These are phyloP conservation scores for Colletotrichum magnum DNA, from an alignment of 2,329 filamentous ascomycete species.

Conservation along the genomic window DNA sequence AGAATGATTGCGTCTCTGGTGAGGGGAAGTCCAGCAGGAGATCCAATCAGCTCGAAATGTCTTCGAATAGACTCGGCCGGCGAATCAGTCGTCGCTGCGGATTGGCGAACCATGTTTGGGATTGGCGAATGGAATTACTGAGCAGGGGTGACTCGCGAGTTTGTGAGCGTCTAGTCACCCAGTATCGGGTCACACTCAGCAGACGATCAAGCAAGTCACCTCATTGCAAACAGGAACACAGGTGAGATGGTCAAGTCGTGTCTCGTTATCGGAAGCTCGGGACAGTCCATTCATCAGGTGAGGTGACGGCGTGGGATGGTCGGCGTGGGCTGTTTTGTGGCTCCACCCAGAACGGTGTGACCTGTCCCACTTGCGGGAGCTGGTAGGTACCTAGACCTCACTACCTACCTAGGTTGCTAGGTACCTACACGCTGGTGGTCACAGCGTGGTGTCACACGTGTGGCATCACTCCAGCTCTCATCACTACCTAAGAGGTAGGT, in stretches of 20 bases:
- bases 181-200: background rate
- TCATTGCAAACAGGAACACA: background rate
- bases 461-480: too few relatives aligned
- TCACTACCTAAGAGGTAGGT: too few relatives aligned
- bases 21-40: background rate
- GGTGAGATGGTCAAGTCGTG: background rate
- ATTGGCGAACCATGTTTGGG: background rate
- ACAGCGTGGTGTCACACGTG: too few relatives aligned
- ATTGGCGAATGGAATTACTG: background rate
- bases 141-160: background rate
- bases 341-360: conserved; percentile 20
- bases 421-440: background rate
- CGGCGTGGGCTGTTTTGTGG: conserved; percentile 36
- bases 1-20: background rate
- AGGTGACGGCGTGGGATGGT: conserved; percentile 17
- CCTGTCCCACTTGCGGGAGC: conserved; percentile 20
- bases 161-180: conserved; percentile 2
- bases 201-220: conserved; percentile 3
- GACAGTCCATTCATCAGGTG: conserved; percentile 19
- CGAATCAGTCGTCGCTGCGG: conserved; percentile 19
- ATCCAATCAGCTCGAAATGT: background rate
- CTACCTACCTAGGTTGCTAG: too few relatives aligned
- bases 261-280: conserved; percentile 19
- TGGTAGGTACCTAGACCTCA: background rate
- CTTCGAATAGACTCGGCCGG: conserved; percentile 12